Conservation (phyloP, 345 rosid genomes). For the Capsella bursapastoris region DNA sequence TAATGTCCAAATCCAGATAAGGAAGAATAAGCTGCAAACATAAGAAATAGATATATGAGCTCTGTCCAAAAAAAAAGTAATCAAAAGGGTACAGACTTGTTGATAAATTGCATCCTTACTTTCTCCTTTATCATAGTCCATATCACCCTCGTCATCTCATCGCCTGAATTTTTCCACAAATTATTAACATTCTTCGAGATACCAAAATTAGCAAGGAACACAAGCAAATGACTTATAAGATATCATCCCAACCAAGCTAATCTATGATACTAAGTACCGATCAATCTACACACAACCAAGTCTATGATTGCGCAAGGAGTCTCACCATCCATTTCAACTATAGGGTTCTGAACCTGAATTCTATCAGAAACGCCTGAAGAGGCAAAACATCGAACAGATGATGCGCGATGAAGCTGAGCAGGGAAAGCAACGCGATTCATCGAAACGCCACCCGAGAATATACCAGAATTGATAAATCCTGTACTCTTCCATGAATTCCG, state of each 20-base stretch:
- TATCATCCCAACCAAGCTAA: neutral
- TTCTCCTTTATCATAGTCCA: slow-evolving; percentile 89
- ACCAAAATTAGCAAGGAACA: neutral
- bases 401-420: slow-evolving; percentile 35
- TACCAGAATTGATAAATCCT: slow-evolving; percentile 32
- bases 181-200: neutral
- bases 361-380: slow-evolving; percentile 50
- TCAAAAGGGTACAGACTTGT: neutral
- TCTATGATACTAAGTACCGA: neutral
- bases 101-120: slow-evolving; percentile 47
- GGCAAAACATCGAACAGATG: slow-evolving; percentile 58
- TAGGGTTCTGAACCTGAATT: slow-evolving; percentile 60
- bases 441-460: slow-evolving; percentile 32
- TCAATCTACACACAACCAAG: slow-evolving; percentile 7
- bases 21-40: slow-evolving; percentile 83
- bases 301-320: slow-evolving; percentile 17
- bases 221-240: neutral
- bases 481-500: slow-evolving; percentile 39
- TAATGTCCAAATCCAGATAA: slow-evolving; percentile 78
- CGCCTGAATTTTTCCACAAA: slow-evolving; percentile 50
- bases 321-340: slow-evolving; percentile 76
- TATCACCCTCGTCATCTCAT: slow-evolving; percentile 95
- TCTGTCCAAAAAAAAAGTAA: slow-evolving; percentile 1
- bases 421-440: slow-evolving; percentile 46
- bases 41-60: slow-evolving; percentile 32